Percentiles rank a stretch among this genome's conserved stretches.
These are phyloP conservation scores for Candida neerlandica DNA, from an alignment of 1,139 yeast genomes.

Conservation along the genomic window DNA sequence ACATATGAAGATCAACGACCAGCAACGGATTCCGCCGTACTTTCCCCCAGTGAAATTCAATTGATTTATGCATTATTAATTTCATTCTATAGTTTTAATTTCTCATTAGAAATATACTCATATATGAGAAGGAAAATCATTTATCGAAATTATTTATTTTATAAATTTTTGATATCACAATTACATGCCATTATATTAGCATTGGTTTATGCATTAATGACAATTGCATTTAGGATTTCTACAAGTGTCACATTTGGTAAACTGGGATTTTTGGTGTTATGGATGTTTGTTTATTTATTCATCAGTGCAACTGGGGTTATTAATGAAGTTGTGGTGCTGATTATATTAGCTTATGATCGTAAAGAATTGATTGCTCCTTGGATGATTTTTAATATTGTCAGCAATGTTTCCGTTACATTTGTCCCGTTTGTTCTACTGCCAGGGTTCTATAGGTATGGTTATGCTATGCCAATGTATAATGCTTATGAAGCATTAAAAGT, in stretches of 20 bases:
- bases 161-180: slow-evolving; percentile 51
- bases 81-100: slow-evolving; percentile 37
- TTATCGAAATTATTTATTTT: slow-evolving; percentile 47
- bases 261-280: slow-evolving; percentile 53
- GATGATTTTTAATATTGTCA: slow-evolving; percentile 62
- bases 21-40: slow-evolving; percentile 22
- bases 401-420: slow-evolving; percentile 63
- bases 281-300: slow-evolving; percentile 57
- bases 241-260: slow-evolving; percentile 55
- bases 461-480: slow-evolving; percentile 66
- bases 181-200: slow-evolving; percentile 54
- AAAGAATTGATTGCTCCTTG: slow-evolving; percentile 57
- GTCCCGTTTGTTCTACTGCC: slow-evolving; percentile 58
- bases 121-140: slow-evolving; percentile 33
- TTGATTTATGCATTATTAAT: slow-evolving; percentile 36
- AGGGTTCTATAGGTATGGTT: slow-evolving; percentile 61
- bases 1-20: slow-evolving; percentile 26
- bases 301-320: slow-evolving; percentile 67
- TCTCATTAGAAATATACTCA: slow-evolving; percentile 26
- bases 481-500: slow-evolving; percentile 58
- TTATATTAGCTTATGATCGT: slow-evolving; percentile 48
- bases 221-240: slow-evolving; percentile 63
- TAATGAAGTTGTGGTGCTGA: slow-evolving; percentile 57
- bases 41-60: slow-evolving; percentile 40
- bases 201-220: slow-evolving; percentile 55